Percentiles rank a stretch among this genome's conserved stretches.
phyloP scores from a whole-genome alignment of 2,329 filamentous ascomycete species.

The Scytalidium sp. region DNA sequence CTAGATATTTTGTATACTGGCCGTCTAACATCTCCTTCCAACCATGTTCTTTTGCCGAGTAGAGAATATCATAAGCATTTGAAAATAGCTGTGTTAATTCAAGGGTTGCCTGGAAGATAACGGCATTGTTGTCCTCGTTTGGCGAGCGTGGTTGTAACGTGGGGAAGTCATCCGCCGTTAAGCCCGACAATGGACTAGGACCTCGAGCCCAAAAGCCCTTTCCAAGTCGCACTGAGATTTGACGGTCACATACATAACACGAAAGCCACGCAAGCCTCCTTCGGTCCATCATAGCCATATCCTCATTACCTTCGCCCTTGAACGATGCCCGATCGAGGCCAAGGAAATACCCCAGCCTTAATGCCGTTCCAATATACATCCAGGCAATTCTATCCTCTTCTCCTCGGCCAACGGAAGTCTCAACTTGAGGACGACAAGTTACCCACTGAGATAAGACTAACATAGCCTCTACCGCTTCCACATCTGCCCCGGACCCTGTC shows the following conservation, averaged over 20 bases:
- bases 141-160: slow-evolving; percentile 56
- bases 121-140: slow-evolving; percentile 63
- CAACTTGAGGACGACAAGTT: slow-evolving; percentile 25
- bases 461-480: slow-evolving; percentile 69
- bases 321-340: slow-evolving; percentile 68
- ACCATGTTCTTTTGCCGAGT: slow-evolving; percentile 67
- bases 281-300: slow-evolving; percentile 56
- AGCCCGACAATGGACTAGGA: slow-evolving; percentile 63
- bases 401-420: slow-evolving; percentile 55
- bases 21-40: slow-evolving; percentile 68
- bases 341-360: slow-evolving; percentile 70
- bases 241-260: slow-evolving; percentile 59
- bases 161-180: slow-evolving; percentile 35
- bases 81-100: slow-evolving; percentile 71
- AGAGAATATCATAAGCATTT: slow-evolving; percentile 71
- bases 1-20: slow-evolving; percentile 72
- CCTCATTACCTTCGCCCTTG: slow-evolving; percentile 54
- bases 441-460: slow-evolving; percentile 70
- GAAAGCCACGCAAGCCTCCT: slow-evolving; percentile 67
- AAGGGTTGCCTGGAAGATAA: slow-evolving; percentile 68
- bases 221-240: slow-evolving; percentile 68
- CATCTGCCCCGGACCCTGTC: slow-evolving; percentile 62
- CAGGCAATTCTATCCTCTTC: slow-evolving; percentile 73
- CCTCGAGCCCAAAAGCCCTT: slow-evolving; percentile 73
- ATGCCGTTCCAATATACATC: slow-evolving; percentile 72